phyloP scores from a whole-genome alignment of 106 monocot genomes.

The Dioscorea zingiberensis region DNA sequence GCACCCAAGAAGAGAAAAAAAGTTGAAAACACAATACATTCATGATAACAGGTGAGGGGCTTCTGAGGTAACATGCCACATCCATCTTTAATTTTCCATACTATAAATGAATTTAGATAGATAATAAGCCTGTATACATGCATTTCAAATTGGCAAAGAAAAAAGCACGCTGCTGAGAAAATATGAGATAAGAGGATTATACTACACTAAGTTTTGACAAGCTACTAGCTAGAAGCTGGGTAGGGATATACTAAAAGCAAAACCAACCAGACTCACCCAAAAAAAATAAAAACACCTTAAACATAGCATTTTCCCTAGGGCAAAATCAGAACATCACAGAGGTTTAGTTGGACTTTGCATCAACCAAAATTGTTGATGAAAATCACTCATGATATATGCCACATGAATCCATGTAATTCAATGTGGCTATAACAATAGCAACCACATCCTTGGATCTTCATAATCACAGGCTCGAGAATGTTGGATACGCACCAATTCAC shows the following conservation, averaged over 20 bases:
- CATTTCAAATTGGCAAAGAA: too few species aligned
- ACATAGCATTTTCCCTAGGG: not conserved
- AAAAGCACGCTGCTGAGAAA: too few species aligned
- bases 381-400: not conserved
- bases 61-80: too few species aligned
- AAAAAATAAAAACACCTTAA: too few species aligned
- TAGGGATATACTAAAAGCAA: slow-evolving; percentile 8
- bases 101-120: too few species aligned
- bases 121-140: too few species aligned
- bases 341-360: not conserved
- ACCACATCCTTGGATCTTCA: not conserved
- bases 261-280: not conserved
- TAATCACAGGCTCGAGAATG: not conserved
- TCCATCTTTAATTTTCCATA: too few species aligned
- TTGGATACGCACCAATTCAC: not conserved
- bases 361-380: not conserved
- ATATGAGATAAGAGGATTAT: too few species aligned
- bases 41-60: too few species aligned
- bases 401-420: not conserved
- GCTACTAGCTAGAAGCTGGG: not conserved
- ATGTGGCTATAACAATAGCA: not conserved
- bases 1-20: too few species aligned
- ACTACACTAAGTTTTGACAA: not conserved
- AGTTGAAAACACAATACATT: too few species aligned
- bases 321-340: not conserved